Evolutionary conservation across 129 eudicot species (phyloP).

Genomic region (Lonicera japonica): DNA sequence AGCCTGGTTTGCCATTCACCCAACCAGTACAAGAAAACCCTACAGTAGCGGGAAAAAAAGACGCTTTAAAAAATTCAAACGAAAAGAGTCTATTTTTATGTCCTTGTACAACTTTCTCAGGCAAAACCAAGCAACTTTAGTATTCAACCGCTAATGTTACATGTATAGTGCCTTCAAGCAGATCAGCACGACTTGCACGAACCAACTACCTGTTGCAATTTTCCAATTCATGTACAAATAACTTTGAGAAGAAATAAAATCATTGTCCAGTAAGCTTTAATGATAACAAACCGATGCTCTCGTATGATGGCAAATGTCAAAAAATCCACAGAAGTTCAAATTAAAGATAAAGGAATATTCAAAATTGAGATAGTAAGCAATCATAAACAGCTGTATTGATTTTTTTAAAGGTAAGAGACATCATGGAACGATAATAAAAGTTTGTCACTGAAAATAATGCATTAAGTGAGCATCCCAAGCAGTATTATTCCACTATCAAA

Average conservation of each 20-base stretch:
- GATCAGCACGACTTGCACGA: background rate
- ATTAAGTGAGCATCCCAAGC: too few relatives aligned
- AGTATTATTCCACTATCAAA: too few relatives aligned
- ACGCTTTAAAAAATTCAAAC: constrained; percentile 1
- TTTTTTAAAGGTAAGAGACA: constrained; percentile 7
- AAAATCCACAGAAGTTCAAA: background rate
- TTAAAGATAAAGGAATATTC: constrained; percentile 5
- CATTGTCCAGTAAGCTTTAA: too few relatives aligned
- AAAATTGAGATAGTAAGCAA: background rate
- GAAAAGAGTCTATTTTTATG: background rate
- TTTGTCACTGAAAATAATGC: constrained; percentile 6
- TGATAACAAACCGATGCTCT: too few relatives aligned
- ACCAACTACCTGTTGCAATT: too few relatives aligned
- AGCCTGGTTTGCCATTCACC: constrained; percentile 2
- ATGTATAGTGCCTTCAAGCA: background rate
- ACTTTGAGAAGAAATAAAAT: too few relatives aligned
- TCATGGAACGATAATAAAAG: background rate
- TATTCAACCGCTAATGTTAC: background rate
- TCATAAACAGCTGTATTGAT: background rate
- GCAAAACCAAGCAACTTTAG: background rate
- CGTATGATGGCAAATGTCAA: too few relatives aligned
- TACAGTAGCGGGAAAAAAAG: constrained; percentile 1
- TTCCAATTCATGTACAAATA: too few relatives aligned
- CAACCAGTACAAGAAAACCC: constrained; percentile 6
- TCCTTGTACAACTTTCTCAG: background rate